phyloP scores from a whole-genome alignment of 176 grass and related monocot genomes.

The Juncus inflexus region DNA sequence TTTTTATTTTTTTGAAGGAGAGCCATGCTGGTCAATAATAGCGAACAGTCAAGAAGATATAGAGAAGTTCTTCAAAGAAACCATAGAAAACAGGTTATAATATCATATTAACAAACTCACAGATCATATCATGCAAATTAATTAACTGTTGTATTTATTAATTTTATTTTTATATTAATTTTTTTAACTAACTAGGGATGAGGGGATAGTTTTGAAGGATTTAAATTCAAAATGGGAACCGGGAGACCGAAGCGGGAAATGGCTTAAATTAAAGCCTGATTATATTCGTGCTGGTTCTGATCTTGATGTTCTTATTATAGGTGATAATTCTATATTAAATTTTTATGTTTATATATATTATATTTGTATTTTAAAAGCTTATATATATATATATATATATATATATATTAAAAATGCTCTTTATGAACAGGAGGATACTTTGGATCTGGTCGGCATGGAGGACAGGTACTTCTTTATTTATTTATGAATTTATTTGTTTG shows the following conservation, averaged over 20 bases:
- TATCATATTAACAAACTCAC: constrained; percentile 10
- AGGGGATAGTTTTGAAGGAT: constrained; percentile 92
- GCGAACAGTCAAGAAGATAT: constrained; percentile 69
- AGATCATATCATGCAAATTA: neutral
- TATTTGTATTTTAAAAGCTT: neutral
- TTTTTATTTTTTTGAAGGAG: constrained; percentile 50
- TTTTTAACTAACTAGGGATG: constrained; percentile 51
- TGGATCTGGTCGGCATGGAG: constrained; percentile 86
- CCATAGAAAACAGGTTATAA: constrained; percentile 75
- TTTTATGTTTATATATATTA: no score
- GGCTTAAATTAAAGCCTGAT: constrained; percentile 97
- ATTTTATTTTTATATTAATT: constrained; percentile 24
- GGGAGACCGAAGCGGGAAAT: constrained; percentile 80
- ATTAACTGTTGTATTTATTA: neutral
- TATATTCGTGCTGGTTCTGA: constrained; percentile 91
- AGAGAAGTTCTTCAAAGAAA: constrained; percentile 91
- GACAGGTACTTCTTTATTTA: constrained; percentile 50
- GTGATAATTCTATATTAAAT: constrained; percentile 28
- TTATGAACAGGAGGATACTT: constrained; percentile 68
- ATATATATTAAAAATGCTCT: no score
- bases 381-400: no score
- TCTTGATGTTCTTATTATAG: constrained; percentile 94
- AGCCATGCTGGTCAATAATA: constrained; percentile 85
- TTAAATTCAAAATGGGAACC: constrained; percentile 96
- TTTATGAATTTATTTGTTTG: constrained; percentile 2